Conservation (phyloP, 176 grass and related monocot species). For the bread wheat (Triticum aestivum) region IWGSC_CS_RefSeq_v2.1 NC_057811.1:385658831-385659330, state of each 20-base stretch:
- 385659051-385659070: constrained; percentile 4
- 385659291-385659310: constrained; percentile 1
- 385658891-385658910: too few species aligned
- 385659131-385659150: constrained; percentile 29
- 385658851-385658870: too few species aligned
- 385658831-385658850: background rate
- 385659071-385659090: constrained; percentile 1
- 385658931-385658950: background rate
- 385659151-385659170: constrained; percentile 15
- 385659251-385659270: background rate
- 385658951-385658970: background rate
- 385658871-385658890: too few species aligned
- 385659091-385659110: constrained; percentile 40
- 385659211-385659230: background rate
- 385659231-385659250: constrained; percentile 1
- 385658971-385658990: background rate
- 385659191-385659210: too few species aligned
- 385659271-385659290: background rate
- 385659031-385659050: background rate
- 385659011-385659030: constrained; percentile 27
- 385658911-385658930: background rate
- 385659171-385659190: background rate
- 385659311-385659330: background rate
- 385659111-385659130: constrained; percentile 40
- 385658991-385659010: constrained; percentile 30